These are phyloP conservation scores for Kwoniella mangroviensis DNA, from an alignment of 768 basidiomycete genomes.

Conservation along the genomic window DNA sequence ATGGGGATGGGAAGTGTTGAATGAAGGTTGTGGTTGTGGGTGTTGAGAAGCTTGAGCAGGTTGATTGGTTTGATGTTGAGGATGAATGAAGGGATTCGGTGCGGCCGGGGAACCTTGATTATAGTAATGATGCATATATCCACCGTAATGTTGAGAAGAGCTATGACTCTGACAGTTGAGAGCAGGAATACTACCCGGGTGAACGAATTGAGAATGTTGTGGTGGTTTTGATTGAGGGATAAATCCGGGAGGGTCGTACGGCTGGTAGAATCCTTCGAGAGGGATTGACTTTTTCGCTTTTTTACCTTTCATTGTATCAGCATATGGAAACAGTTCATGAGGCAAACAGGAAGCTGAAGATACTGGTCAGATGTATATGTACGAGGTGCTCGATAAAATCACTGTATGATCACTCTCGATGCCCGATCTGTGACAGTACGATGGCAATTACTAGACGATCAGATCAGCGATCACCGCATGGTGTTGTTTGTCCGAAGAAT, in stretches of 20 bases:
- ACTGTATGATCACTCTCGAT: not conserved
- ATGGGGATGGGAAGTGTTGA: no score
- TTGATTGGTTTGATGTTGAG: not conserved
- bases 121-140: not conserved
- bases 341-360: not conserved
- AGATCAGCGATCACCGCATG: not conserved
- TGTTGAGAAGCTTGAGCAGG: not conserved
- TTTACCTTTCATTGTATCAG: not conserved
- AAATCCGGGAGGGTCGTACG: not conserved
- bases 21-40: not conserved
- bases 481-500: not conserved
- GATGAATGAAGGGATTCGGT: not conserved
- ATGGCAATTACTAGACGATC: not conserved
- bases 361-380: not conserved
- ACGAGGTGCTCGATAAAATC: not conserved
- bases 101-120: not conserved
- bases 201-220: constrained; percentile 1
- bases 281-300: not conserved
- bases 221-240: not conserved
- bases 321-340: not conserved
- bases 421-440: not conserved
- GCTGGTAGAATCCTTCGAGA: not conserved
- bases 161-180: not conserved
- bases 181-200: not conserved
- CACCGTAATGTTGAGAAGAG: not conserved